Percentiles rank a stretch among this genome's conserved stretches.
Evolutionary conservation across 1,139 yeast genomes (phyloP).

Genomic region (Debaryomyces nepalensis): DNA sequence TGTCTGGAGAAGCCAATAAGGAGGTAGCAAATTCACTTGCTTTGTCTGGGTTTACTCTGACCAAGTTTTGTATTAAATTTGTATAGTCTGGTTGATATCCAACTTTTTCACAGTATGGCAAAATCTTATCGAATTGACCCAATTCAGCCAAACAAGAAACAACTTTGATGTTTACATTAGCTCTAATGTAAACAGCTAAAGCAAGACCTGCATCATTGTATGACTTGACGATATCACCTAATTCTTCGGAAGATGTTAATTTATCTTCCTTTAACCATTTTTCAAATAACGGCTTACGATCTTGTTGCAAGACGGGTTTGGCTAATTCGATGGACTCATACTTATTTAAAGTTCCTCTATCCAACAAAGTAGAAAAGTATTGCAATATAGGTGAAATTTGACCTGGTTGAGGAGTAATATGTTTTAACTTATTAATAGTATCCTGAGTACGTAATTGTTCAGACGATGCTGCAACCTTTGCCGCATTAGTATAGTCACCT

Average conservation of each 20-base stretch:
- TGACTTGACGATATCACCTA: constrained; percentile 94
- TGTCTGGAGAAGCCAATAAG: constrained; percentile 65
- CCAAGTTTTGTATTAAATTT: constrained; percentile 85
- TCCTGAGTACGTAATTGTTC: constrained; percentile 93
- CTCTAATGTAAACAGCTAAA: constrained; percentile 86
- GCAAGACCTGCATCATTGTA: constrained; percentile 81
- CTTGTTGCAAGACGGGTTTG: constrained; percentile 93
- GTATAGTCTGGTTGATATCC: constrained; percentile 90
- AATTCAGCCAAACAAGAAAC: constrained; percentile 92
- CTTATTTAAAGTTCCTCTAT: constrained; percentile 90
- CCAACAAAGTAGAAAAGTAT: constrained; percentile 89
- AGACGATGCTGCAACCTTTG: constrained; percentile 95
- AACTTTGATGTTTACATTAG: constrained; percentile 86
- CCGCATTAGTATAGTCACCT: constrained; percentile 92
- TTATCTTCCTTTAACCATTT: constrained; percentile 97
- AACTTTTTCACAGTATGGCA: constrained; percentile 92
- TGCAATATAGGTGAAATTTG: constrained; percentile 93
- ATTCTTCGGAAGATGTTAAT: constrained; percentile 90
- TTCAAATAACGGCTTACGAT: constrained; percentile 90
- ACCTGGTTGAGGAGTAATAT: constrained; percentile 94
- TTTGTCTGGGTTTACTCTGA: constrained; percentile 94
- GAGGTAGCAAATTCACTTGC: constrained; percentile 97
- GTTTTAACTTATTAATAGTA: constrained; percentile 90
- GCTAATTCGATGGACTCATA: constrained; percentile 95
- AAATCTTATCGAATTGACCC: constrained; percentile 94